Evolutionary conservation across 2,329 filamentous ascomycete species (phyloP).

Genomic region (Fonsecaea pedrosoi): DNA sequence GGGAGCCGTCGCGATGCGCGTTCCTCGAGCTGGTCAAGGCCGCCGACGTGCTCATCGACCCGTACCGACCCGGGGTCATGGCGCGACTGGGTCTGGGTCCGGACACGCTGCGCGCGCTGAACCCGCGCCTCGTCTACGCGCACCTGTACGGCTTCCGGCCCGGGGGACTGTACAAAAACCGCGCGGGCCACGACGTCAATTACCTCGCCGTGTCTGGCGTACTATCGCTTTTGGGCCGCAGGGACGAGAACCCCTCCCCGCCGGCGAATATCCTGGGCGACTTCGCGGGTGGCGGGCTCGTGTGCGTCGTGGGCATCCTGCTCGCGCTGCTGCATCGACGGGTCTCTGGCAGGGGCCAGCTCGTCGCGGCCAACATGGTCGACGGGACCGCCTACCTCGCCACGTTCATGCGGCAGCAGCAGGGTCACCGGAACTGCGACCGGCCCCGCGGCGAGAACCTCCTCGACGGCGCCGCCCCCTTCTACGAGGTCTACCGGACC

Average conservation of each 20-base stretch:
- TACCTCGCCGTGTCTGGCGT: constrained; percentile 88
- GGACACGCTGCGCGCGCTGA: constrained; percentile 62
- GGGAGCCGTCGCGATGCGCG: constrained; percentile 56
- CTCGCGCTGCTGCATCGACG: constrained; percentile 68
- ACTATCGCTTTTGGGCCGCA: constrained; percentile 70
- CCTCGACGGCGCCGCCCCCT: constrained; percentile 84
- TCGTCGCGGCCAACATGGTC: constrained; percentile 96
- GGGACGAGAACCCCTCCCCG: constrained; percentile 73
- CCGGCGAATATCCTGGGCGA: constrained; percentile 86
- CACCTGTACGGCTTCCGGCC: constrained; percentile 89
- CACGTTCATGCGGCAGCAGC: constrained; percentile 73
- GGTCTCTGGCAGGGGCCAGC: constrained; percentile 74
- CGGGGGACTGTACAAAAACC: constrained; percentile 80
- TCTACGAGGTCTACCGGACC: constrained; percentile 87
- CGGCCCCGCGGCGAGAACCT: constrained; percentile 75
- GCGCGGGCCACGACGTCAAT: constrained; percentile 96
- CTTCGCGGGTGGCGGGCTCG: constrained; percentile 86
- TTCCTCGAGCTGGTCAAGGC: constrained; percentile 68
- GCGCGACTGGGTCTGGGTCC: constrained; percentile 68
- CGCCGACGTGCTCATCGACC: constrained; percentile 71
- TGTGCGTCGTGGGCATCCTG: constrained; percentile 79
- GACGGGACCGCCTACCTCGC: constrained; percentile 82
- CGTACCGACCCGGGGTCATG: constrained; percentile 71
- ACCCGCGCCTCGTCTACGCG: constrained; percentile 78
- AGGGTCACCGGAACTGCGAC: constrained; percentile 68